phyloP scores from a whole-genome alignment of 179 eudicot species.

The Actinidia arguta region DNA sequence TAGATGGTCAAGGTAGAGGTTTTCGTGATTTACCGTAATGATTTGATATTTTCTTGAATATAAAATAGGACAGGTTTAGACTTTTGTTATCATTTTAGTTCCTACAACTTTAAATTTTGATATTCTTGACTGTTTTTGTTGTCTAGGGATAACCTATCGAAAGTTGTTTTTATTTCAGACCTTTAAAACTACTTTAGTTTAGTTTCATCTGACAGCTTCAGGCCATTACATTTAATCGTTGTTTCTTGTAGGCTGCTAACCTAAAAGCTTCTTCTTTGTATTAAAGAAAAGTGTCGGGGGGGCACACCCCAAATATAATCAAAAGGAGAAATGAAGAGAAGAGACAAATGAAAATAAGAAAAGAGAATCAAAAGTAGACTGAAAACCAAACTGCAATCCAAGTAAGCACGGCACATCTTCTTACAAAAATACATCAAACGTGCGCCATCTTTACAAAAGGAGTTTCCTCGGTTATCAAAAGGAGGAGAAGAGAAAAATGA shows the following conservation, averaged over 20 bases:
- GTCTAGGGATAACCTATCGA: background rate
- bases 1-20: conserved; percentile 86
- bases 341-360: no score
- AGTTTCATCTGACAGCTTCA: background rate
- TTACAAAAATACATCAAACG: no score
- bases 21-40: conserved; percentile 7
- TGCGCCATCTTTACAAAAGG: no score
- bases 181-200: background rate
- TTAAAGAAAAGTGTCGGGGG: no score
- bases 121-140: background rate
- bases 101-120: background rate
- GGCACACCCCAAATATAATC: no score
- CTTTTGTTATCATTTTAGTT: background rate
- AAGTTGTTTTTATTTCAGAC: background rate
- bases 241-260: background rate
- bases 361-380: no score
- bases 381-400: no score
- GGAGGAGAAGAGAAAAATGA: no score
- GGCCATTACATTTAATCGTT: background rate
- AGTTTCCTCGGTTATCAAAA: no score
- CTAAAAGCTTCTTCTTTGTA: background rate
- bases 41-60: background rate
- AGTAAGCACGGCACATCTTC: no score
- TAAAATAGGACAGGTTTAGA: background rate
- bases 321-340: no score